A percentile compares a stretch with the other conserved stretches of the same genome.
These are phyloP conservation scores for Dactylellina leptospora DNA, from an alignment of 2,329 filamentous ascomycete genomes.

Conservation along the genomic window DNA sequence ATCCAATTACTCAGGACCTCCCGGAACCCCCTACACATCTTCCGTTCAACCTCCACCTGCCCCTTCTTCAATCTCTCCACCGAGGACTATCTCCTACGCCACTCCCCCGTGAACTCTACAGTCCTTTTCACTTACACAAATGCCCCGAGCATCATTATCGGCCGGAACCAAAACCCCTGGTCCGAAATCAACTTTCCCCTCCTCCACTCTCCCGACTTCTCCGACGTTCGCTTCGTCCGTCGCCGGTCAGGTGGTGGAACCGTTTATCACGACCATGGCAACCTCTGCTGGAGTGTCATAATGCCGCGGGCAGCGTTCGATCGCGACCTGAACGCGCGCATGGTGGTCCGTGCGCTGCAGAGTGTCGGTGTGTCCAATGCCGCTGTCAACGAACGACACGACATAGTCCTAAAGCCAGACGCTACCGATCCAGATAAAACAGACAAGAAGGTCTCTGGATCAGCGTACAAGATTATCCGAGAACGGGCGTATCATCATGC, in stretches of 20 bases:
- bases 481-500: conserved; percentile 87
- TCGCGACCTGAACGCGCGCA: conserved; percentile 85
- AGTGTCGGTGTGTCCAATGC: conserved; percentile 68
- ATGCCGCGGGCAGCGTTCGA: conserved; percentile 80
- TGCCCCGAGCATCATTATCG: conserved; percentile 84
- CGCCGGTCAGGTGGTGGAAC: conserved; percentile 88
- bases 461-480: conserved; percentile 90
- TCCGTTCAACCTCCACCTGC: conserved; percentile 73
- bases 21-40: conserved; percentile 71
- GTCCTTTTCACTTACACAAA: conserved; percentile 91
- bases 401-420: conserved; percentile 72
- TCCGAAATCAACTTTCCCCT: conserved; percentile 80
- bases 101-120: conserved; percentile 73
- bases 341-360: conserved; percentile 85
- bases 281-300: conserved; percentile 94
- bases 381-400: conserved; percentile 87
- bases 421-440: background rate
- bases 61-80: conserved; percentile 92
- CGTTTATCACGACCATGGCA: conserved; percentile 92
- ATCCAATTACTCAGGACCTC: conserved; percentile 54
- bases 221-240: conserved; percentile 70
- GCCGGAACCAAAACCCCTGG: conserved; percentile 98
- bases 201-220: conserved; percentile 61
- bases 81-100: conserved; percentile 86
- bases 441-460: conserved; percentile 80